phyloP scores from a whole-genome alignment of 176 grass and related monocot genomes.

The Zea luxurians region DNA sequence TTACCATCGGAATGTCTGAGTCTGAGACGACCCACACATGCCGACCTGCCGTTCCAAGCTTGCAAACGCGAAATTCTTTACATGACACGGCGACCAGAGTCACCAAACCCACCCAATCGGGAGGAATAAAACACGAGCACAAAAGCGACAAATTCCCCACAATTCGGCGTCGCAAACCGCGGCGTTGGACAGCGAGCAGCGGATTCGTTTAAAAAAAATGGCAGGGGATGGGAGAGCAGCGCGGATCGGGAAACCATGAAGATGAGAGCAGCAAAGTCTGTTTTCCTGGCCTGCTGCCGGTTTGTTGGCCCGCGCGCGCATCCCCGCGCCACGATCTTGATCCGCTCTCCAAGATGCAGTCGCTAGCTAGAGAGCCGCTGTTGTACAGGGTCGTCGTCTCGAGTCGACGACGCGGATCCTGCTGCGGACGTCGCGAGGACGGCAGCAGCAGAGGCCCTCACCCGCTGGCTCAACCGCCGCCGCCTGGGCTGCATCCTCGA shows the following conservation, averaged over 20 bases:
- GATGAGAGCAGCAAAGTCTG: conserved; percentile 5
- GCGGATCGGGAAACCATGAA: conserved; percentile 30
- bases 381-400: too few relatives aligned
- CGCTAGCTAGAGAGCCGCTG: too few relatives aligned
- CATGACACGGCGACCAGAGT: not conserved
- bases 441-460: too few relatives aligned
- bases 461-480: too few relatives aligned
- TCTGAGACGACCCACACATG: conserved; percentile 29
- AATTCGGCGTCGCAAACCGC: conserved; percentile 37
- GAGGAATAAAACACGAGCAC: conserved; percentile 41
- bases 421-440: too few relatives aligned
- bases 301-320: not conserved
- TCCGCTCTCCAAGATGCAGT: not conserved
- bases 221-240: conserved; percentile 21
- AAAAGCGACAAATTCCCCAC: conserved; percentile 44
- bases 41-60: conserved; percentile 13
- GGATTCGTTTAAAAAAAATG: conserved; percentile 21
- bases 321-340: conserved; percentile 47
- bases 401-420: too few relatives aligned
- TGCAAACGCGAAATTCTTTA: not conserved
- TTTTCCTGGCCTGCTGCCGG: conserved; percentile 1
- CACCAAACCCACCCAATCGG: not conserved
- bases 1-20: conserved; percentile 8
- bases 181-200: conserved; percentile 26
- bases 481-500: too few relatives aligned